Evolutionary conservation across 257 asterid genomes (phyloP).

Genomic region (Penstemon barbatus): DNA sequence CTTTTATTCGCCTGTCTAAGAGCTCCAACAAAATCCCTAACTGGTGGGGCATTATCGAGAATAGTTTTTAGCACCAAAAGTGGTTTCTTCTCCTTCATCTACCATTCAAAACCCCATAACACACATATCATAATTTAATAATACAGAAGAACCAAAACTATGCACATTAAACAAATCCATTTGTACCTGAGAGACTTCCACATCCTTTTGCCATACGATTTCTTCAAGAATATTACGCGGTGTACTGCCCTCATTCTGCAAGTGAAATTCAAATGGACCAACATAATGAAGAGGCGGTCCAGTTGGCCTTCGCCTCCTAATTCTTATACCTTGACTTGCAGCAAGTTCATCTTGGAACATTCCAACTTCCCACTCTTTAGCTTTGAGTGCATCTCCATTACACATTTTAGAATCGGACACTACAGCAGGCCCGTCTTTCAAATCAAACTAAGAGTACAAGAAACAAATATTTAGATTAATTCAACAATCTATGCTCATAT

Average conservation of each 20-base stretch:
- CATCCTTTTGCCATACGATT: conserved; percentile 77
- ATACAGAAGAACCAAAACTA: not conserved
- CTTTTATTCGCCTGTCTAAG: conserved; percentile 61
- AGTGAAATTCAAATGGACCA: conserved; percentile 81
- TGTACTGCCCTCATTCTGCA: conserved; percentile 82
- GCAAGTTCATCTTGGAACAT: conserved; percentile 67
- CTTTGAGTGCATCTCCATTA: conserved; percentile 57
- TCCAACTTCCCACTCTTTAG: conserved; percentile 70
- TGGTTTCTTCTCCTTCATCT: conserved; percentile 74
- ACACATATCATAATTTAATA: conserved; percentile 11
- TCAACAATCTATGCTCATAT: not conserved
- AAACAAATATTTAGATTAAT: conserved; percentile 9
- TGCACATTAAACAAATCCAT: not conserved
- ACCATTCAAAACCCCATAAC: conserved; percentile 18
- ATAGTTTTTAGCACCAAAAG: conserved; percentile 46
- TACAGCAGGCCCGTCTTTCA: conserved; percentile 49
- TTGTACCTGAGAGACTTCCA: conserved; percentile 71
- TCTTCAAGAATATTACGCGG: conserved; percentile 83
- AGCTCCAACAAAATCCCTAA: conserved; percentile 78
- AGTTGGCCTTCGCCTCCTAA: conserved; percentile 70
- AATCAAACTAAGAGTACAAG: conserved; percentile 36
- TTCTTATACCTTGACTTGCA: conserved; percentile 76
- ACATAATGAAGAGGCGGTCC: conserved; percentile 85
- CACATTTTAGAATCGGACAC: conserved; percentile 35
- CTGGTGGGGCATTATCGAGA: conserved; percentile 58